Evolutionary conservation across 2,329 filamentous ascomycete genomes (phyloP).

Genomic region (Colletotrichum musae): DNA sequence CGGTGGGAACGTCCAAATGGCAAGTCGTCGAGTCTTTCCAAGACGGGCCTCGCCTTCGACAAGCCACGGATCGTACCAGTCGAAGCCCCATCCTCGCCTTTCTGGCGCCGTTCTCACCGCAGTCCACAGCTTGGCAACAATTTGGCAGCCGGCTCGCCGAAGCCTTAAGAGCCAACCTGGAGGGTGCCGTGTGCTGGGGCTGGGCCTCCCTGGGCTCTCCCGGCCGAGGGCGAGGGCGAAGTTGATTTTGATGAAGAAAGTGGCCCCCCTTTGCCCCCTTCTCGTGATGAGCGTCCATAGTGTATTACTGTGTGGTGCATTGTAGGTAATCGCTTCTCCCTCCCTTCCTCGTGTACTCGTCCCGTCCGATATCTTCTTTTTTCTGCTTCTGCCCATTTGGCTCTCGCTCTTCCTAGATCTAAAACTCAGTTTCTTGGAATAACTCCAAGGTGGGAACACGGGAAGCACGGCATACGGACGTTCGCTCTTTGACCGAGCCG

Average conservation of each 20-base stretch:
- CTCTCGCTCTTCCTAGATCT: conserved; percentile 13
- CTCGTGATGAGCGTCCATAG: conserved; percentile 2
- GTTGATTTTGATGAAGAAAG: background rate
- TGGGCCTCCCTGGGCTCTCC: conserved; percentile 18
- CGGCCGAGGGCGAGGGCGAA: background rate
- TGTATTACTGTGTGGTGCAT: conserved; percentile 6
- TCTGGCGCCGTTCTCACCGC: conserved; percentile 12
- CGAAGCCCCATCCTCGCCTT: conserved; percentile 7
- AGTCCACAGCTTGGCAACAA: conserved; percentile 25
- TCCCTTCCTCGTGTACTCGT: background rate
- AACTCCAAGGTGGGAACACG: conserved; percentile 6
- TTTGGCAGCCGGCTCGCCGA: conserved; percentile 14
- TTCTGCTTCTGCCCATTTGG: conserved; percentile 29
- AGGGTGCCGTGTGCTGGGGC: conserved; percentile 3
- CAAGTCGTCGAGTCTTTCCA: conserved; percentile 5
- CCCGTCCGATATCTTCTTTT: conserved; percentile 32
- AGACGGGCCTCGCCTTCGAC: conserved; percentile 16
- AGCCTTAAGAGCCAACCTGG: conserved; percentile 21
- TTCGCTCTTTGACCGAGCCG: conserved; percentile 32
- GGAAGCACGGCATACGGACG: conserved; percentile 24
- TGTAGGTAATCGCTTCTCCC: conserved; percentile 5
- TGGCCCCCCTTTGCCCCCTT: conserved; percentile 17
- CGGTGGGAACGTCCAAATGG: background rate
- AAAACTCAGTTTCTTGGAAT: conserved; percentile 19
- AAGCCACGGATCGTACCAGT: conserved; percentile 38